Percentiles rank a stretch among this genome's conserved stretches.
Evolutionary conservation across 75 land plant genomes (phyloP).

Genomic region (Sequoiadendron giganteum): DNA sequence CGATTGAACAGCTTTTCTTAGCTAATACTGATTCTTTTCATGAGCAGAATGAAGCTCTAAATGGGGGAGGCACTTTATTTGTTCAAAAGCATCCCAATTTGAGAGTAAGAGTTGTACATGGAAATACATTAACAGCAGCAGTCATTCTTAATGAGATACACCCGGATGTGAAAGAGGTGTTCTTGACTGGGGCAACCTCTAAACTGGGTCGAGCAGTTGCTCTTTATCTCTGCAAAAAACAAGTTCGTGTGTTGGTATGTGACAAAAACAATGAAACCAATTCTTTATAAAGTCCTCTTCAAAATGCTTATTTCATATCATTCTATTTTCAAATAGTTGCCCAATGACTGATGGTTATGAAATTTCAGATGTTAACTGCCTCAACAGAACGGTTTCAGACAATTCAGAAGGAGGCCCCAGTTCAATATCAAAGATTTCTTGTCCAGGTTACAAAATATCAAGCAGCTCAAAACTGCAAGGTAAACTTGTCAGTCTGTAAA

Average conservation of each 20-base stretch:
- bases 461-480: constrained; percentile 89
- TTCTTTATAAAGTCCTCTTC: neutral
- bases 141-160: constrained; percentile 81
- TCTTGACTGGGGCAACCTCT: constrained; percentile 96
- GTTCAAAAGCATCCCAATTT: constrained; percentile 76
- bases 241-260: constrained; percentile 72
- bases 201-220: constrained; percentile 96
- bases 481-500: neutral
- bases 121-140: constrained; percentile 92
- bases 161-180: constrained; percentile 69
- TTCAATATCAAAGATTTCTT: constrained; percentile 53
- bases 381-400: constrained; percentile 80
- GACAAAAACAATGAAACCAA: neutral
- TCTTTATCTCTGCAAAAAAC: constrained; percentile 71
- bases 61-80: constrained; percentile 87
- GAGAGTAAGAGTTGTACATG: constrained; percentile 88
- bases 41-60: constrained; percentile 81
- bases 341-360: neutral
- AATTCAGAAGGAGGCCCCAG: constrained; percentile 75
- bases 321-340: neutral
- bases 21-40: neutral
- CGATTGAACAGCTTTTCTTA: too few species aligned
- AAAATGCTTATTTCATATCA: neutral
- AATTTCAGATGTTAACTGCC: constrained; percentile 80
- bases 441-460: constrained; percentile 95